A percentile compares a stretch with the other conserved stretches of the same genome.
Evolutionary conservation across 164 flowering plant species (phyloP).

Genomic region (Kingdonia uniflora): DNA sequence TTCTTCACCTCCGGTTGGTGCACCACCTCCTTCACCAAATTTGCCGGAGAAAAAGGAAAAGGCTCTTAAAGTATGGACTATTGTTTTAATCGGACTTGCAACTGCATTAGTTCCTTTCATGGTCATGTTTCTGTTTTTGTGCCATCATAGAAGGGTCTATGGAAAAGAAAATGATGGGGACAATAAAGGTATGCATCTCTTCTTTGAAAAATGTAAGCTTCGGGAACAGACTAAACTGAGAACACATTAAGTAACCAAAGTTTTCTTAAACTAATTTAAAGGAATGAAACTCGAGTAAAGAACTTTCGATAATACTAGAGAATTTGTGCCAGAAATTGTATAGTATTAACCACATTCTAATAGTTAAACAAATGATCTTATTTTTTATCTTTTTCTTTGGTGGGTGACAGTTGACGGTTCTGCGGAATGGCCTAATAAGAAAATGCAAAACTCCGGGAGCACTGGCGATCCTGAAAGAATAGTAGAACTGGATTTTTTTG

Average conservation of each 20-base stretch:
- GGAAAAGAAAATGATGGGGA: slow-evolving; percentile 7
- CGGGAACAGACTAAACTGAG: too few relatives aligned
- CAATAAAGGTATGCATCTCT: slow-evolving; percentile 12
- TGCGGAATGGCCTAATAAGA: slow-evolving; percentile 9
- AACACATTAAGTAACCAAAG: too few relatives aligned
- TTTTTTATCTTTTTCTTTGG: too few relatives aligned
- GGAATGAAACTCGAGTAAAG: too few relatives aligned
- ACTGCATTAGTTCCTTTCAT: slow-evolving; percentile 23
- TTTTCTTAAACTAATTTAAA: too few relatives aligned
- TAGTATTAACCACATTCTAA: too few relatives aligned
- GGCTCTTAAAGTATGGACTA: slow-evolving; percentile 19
- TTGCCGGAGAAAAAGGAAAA: slow-evolving; percentile 8
- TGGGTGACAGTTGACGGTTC: too few relatives aligned
- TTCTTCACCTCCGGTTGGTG: slow-evolving; percentile 12
- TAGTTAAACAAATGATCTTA: too few relatives aligned
- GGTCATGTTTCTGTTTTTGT: slow-evolving; percentile 19
- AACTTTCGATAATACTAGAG: too few relatives aligned
- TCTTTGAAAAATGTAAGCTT: not conserved
- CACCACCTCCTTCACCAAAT: slow-evolving; percentile 11
- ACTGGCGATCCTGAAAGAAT: slow-evolving; percentile 25
- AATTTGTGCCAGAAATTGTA: too few relatives aligned
- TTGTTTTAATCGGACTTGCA: slow-evolving; percentile 31
- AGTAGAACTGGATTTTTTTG: slow-evolving; percentile 31
- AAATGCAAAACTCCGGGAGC: slow-evolving; percentile 9
- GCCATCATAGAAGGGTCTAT: slow-evolving; percentile 16